Percentiles rank a stretch among this genome's conserved stretches.
phyloP scores from a whole-genome alignment of 2,329 filamentous ascomycete genomes.

The Phymatotrichopsis omnivora region DNA sequence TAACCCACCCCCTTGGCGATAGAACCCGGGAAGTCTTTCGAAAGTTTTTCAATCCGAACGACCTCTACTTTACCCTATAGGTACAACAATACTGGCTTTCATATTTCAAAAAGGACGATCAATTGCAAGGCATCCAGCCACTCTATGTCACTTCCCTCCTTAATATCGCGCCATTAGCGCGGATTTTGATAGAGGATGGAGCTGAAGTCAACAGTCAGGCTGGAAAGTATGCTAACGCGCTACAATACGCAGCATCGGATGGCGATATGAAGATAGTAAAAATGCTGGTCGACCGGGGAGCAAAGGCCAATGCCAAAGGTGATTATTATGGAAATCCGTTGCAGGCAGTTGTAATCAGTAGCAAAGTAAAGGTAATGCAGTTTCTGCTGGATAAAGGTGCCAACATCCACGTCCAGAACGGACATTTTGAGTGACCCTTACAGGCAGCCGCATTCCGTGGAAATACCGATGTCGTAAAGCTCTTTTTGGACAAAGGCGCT shows the following conservation, averaged over 20 bases:
- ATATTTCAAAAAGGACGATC: no score
- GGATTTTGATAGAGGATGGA: no score
- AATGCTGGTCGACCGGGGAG: no score
- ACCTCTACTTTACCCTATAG: no score
- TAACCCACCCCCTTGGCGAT: not conserved
- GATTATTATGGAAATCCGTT: not conserved
- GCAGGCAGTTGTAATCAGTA: not conserved
- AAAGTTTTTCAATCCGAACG: not conserved
- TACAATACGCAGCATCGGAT: no score
- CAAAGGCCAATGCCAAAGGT: not conserved
- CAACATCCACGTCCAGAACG: not conserved
- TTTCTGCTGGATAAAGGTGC: not conserved
- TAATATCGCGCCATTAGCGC: no score
- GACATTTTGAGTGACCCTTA: not conserved
- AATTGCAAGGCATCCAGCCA: no score
- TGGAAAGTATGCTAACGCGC: no score
- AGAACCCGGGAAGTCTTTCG: not conserved
- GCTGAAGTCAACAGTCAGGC: no score
- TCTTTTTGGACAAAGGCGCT: not conserved
- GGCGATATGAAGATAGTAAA: no score
- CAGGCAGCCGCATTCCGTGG: not conserved
- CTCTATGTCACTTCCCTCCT: no score
- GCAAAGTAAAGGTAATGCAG: not conserved
- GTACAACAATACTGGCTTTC: no score
- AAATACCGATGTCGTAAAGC: not conserved